Conservation (phyloP, 352 stramenopile species). For the Pythium oligandrum region DNA sequence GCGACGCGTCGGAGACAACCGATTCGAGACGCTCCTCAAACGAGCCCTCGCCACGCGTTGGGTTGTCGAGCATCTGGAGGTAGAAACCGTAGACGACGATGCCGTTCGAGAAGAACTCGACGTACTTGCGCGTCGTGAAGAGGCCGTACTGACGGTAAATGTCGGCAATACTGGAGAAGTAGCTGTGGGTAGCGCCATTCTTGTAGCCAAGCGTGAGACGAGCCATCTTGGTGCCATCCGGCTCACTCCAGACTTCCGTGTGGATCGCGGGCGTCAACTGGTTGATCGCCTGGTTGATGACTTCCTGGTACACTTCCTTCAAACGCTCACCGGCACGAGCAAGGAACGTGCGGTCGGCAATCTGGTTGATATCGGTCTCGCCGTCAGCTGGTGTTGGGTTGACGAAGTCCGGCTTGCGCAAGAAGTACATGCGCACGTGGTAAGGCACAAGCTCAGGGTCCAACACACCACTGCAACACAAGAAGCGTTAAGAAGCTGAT, state of each 20-base stretch:
- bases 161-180: conserved; percentile 84
- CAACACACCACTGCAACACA: conserved; percentile 38
- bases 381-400: conserved; percentile 44
- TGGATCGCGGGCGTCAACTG: conserved; percentile 82
- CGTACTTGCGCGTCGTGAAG: conserved; percentile 81
- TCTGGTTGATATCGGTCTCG: conserved; percentile 74
- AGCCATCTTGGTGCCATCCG: conserved; percentile 73
- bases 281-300: conserved; percentile 58
- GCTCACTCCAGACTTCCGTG: conserved; percentile 71
- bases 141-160: conserved; percentile 82
- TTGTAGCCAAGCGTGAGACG: conserved; percentile 77
- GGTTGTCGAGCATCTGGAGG: conserved; percentile 66
- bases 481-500: no score
- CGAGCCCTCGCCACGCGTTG: conserved; percentile 35
- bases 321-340: conserved; percentile 53
- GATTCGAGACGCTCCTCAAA: conserved; percentile 69
- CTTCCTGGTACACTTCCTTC: conserved; percentile 78
- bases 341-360: conserved; percentile 77
- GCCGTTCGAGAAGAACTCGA: conserved; percentile 82
- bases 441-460: conserved; percentile 65
- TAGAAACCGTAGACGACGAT: conserved; percentile 85
- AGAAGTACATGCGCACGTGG: conserved; percentile 84
- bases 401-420: conserved; percentile 68
- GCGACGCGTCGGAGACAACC: conserved; percentile 64
- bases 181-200: conserved; percentile 71